Percentiles rank a stretch among this genome's conserved stretches.
phyloP scores from a whole-genome alignment of 495 filamentous ascomycete species.

The Rostrohypoxylon terebratum region DNA sequence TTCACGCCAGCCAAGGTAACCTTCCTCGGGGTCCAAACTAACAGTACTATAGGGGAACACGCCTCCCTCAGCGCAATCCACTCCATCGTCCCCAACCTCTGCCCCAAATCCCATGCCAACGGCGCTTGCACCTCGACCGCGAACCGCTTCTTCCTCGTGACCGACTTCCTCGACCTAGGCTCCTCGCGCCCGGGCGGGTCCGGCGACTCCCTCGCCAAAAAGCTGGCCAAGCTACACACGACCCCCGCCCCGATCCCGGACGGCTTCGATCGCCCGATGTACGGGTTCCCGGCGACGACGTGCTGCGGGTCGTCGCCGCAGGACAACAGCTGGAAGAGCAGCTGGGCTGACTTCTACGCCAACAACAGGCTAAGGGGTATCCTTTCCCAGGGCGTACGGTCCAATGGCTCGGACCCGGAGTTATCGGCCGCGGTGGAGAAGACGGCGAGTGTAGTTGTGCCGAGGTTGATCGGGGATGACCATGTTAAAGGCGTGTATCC shows the following conservation, averaged over 20 bases:
- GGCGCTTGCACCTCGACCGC: slow-evolving; percentile 67
- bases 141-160: slow-evolving; percentile 75
- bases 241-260: slow-evolving; percentile 75
- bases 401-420: slow-evolving; percentile 72
- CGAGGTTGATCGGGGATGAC: slow-evolving; percentile 73
- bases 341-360: slow-evolving; percentile 88
- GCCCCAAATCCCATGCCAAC: slow-evolving; percentile 76
- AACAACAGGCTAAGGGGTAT: slow-evolving; percentile 77
- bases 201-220: slow-evolving; percentile 71
- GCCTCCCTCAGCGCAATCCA: slow-evolving; percentile 85
- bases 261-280: slow-evolving; percentile 69
- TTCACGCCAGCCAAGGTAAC: slow-evolving; percentile 17
- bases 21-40: not conserved
- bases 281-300: slow-evolving; percentile 83
- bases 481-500: slow-evolving; percentile 73
- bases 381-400: slow-evolving; percentile 63
- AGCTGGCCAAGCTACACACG: slow-evolving; percentile 83
- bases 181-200: slow-evolving; percentile 52
- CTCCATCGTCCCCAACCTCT: slow-evolving; percentile 74
- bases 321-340: slow-evolving; percentile 73
- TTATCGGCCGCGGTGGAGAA: slow-evolving; percentile 66
- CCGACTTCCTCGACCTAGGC: slow-evolving; percentile 80
- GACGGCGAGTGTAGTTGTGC: slow-evolving; percentile 72
- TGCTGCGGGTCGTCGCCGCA: slow-evolving; percentile 89
- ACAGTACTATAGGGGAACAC: slow-evolving; percentile 71